Conservation (phyloP, 169 alveolate genomes). For the Besnoitia besnoiti region DNA sequence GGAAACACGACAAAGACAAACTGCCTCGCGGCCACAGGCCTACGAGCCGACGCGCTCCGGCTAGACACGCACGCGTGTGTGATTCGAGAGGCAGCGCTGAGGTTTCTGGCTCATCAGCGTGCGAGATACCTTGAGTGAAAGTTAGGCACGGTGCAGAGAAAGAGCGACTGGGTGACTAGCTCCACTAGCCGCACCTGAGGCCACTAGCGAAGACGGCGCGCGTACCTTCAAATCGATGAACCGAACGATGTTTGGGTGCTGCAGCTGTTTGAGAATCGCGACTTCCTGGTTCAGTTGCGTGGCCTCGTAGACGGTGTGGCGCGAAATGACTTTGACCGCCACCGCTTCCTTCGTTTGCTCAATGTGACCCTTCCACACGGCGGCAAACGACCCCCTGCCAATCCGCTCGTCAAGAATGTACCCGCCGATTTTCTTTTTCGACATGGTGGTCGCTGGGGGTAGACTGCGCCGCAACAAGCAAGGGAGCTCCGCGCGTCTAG, state of each 20-base stretch:
- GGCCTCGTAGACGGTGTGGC: conserved; percentile 41
- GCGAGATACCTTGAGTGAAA: no score
- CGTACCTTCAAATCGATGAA: conserved; percentile 54
- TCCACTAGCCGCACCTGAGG: no score
- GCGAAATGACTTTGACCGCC: conserved; percentile 52
- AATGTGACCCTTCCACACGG: conserved; percentile 45
- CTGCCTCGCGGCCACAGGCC: no score
- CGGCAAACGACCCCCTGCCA: conserved; percentile 58
- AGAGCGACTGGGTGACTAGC: no score
- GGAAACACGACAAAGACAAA: no score
- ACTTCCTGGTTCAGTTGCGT: conserved; percentile 61
- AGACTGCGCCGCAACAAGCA: neutral
- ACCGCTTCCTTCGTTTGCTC: conserved; percentile 44
- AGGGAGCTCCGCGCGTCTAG: neutral
- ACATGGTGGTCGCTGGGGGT: neutral
- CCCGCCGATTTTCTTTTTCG: conserved; percentile 48
- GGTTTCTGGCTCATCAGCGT: no score
- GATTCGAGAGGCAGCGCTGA: no score
- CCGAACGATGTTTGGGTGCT: conserved; percentile 51
- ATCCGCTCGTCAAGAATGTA: conserved; percentile 60
- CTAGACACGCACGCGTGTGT: neutral
- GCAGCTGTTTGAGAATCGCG: conserved; percentile 32
- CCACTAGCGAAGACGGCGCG: no score
- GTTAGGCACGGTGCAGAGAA: no score
- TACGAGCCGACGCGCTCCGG: neutral